A percentile compares a stretch with the other conserved stretches of the same genome.
Conservation (phyloP, 306 rosid genomes). For the Rosa lucieae region DNA sequence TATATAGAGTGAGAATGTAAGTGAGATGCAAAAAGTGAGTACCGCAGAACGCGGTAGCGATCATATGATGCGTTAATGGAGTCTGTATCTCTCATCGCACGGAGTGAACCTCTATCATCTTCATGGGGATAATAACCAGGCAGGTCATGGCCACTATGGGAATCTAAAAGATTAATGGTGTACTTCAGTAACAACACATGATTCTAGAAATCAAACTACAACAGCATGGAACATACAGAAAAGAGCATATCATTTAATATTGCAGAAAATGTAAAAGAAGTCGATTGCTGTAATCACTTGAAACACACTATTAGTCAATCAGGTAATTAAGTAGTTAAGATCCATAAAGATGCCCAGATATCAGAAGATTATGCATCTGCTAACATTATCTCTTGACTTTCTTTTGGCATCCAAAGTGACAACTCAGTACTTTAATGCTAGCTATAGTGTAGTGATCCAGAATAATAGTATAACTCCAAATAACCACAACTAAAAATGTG, state of each 20-base stretch:
- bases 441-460: background rate
- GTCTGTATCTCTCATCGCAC: conserved; percentile 75
- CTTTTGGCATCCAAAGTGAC: background rate
- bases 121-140: conserved; percentile 68
- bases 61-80: conserved; percentile 97
- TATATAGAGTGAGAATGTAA: background rate
- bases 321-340: background rate
- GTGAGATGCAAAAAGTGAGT: conserved; percentile 31
- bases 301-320: background rate
- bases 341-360: background rate
- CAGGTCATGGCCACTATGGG: conserved; percentile 62
- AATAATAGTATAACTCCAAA: background rate
- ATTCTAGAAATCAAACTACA: conserved; percentile 3
- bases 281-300: background rate
- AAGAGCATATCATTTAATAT: background rate
- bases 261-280: background rate
- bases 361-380: background rate
- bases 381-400: background rate
- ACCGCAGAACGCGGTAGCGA: conserved; percentile 86
- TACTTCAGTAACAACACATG: conserved; percentile 26
- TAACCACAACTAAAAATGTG: background rate
- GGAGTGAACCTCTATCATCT: conserved; percentile 76
- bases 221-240: background rate
- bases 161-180: conserved; percentile 55
- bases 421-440: background rate